Evolutionary conservation across 2,329 filamentous ascomycete species (phyloP).

Genomic region (Trichoderma arundinaceum): DNA sequence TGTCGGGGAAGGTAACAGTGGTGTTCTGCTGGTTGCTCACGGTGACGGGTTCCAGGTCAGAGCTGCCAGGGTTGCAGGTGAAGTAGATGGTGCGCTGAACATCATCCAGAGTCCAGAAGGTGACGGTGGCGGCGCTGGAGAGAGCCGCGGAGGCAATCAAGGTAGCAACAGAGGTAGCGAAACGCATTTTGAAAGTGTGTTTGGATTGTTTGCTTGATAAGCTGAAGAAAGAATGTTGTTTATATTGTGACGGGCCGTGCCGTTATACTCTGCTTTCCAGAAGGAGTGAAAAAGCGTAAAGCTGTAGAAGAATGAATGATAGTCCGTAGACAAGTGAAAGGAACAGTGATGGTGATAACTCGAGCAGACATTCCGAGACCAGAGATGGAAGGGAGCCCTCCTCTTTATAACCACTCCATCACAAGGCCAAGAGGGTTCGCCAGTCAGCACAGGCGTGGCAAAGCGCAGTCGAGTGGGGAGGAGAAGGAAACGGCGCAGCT

Average conservation of each 20-base stretch:
- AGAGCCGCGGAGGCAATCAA: constrained; percentile 51
- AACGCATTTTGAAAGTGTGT: constrained; percentile 58
- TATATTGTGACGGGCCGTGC: constrained; percentile 28
- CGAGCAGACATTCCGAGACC: background rate
- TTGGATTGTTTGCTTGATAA: constrained; percentile 29
- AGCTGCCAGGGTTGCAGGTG: constrained; percentile 50
- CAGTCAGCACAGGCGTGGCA: constrained; percentile 28
- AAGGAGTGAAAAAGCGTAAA: constrained; percentile 30
- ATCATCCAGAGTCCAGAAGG: constrained; percentile 64
- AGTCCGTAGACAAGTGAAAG: constrained; percentile 30
- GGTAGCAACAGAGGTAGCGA: constrained; percentile 53
- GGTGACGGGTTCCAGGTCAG: constrained; percentile 46
- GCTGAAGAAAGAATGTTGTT: constrained; percentile 28
- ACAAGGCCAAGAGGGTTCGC: background rate
- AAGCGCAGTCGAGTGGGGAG: constrained; percentile 10
- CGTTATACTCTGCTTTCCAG: constrained; percentile 30
- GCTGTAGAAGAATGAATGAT: constrained; percentile 27
- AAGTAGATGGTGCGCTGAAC: constrained; percentile 57
- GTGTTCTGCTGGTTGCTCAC: constrained; percentile 48
- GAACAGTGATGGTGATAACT: constrained; percentile 28
- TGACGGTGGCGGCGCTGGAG: constrained; percentile 56
- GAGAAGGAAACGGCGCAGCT: constrained; percentile 1
- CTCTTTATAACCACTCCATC: constrained; percentile 29
- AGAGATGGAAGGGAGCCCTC: background rate
- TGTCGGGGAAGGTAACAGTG: constrained; percentile 50